These are phyloP conservation scores for Diaporthe batatas DNA, from an alignment of 2,329 filamentous ascomycete genomes.

Conservation along the genomic window DNA sequence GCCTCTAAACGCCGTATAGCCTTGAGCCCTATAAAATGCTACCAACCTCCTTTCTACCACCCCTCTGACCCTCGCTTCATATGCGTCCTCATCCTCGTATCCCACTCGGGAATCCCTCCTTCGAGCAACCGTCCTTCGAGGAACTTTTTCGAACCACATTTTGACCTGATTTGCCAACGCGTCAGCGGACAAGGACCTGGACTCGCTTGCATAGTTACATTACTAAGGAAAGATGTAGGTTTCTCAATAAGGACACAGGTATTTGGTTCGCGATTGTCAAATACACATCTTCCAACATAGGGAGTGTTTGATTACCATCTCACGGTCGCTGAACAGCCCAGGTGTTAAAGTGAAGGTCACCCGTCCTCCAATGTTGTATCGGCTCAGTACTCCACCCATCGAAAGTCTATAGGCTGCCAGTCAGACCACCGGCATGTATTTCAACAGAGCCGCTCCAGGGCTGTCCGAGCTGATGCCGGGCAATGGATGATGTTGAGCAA, in stretches of 20 bases:
- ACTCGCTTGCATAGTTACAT: not conserved
- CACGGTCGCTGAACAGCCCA: not conserved
- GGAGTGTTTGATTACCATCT: not conserved
- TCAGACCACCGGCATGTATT: not conserved
- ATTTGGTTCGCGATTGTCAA: too few relatives aligned
- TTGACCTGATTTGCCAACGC: not conserved
- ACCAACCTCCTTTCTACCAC: not conserved
- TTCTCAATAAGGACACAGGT: too few relatives aligned
- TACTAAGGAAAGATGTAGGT: too few relatives aligned
- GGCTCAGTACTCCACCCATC: not conserved
- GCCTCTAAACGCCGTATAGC: not conserved
- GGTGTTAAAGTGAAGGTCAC: not conserved
- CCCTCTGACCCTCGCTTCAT: not conserved
- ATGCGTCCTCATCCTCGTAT: not conserved
- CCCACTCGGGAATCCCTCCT: too few relatives aligned
- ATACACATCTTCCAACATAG: not conserved
- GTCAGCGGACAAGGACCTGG: not conserved
- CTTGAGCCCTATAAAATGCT: not conserved
- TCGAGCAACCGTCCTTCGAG: too few relatives aligned
- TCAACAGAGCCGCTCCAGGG: too few relatives aligned
- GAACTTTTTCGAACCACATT: not conserved
- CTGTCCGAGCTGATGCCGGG: not conserved
- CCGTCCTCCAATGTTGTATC: constrained; percentile 5
- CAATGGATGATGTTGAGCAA: not conserved
- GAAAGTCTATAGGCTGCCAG: not conserved